Percentiles rank a stretch among this genome's conserved stretches.
Conservation (phyloP, 306 rosid species). For the Cicer cuneatum region DNA sequence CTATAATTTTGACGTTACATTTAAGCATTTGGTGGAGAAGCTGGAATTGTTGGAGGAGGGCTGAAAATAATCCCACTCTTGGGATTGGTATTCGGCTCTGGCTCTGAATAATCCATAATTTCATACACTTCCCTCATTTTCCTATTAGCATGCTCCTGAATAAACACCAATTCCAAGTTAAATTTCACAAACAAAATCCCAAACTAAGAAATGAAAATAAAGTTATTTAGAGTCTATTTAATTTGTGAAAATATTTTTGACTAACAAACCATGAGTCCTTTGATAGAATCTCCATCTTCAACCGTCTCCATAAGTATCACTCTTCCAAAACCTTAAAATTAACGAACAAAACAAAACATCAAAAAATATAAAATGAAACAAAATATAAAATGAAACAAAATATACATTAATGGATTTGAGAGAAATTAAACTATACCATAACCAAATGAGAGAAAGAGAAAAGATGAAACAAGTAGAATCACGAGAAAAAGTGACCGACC, state of each 20-base stretch:
- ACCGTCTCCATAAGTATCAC: slow-evolving; percentile 44
- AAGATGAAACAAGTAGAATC: slow-evolving; percentile 53
- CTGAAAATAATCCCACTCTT: slow-evolving; percentile 52
- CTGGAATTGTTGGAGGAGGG: slow-evolving; percentile 59
- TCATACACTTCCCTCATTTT: slow-evolving; percentile 41
- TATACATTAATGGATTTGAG: neutral
- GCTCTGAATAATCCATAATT: slow-evolving; percentile 70
- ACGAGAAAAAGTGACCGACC: slow-evolving; percentile 54
- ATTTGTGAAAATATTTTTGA: neutral
- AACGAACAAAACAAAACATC: neutral
- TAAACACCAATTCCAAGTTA: slow-evolving; percentile 5
- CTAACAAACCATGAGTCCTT: slow-evolving; percentile 47
- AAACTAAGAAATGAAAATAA: neutral
- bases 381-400: neutral
- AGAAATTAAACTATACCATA: slow-evolving; percentile 47
- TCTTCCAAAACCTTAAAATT: slow-evolving; percentile 60
- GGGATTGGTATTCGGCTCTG: slow-evolving; percentile 76
- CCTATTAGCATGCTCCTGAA: slow-evolving; percentile 48
- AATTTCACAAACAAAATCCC: neutral
- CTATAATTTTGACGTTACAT: neutral
- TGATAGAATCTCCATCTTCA: slow-evolving; percentile 33
- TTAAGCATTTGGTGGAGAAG: slow-evolving; percentile 53
- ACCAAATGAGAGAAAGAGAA: slow-evolving; percentile 59
- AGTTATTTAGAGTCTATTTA: neutral
- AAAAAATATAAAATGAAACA: neutral